Evolutionary conservation across 495 filamentous ascomycete species (phyloP).

Genomic region (Clavariopsis aquatica): DNA sequence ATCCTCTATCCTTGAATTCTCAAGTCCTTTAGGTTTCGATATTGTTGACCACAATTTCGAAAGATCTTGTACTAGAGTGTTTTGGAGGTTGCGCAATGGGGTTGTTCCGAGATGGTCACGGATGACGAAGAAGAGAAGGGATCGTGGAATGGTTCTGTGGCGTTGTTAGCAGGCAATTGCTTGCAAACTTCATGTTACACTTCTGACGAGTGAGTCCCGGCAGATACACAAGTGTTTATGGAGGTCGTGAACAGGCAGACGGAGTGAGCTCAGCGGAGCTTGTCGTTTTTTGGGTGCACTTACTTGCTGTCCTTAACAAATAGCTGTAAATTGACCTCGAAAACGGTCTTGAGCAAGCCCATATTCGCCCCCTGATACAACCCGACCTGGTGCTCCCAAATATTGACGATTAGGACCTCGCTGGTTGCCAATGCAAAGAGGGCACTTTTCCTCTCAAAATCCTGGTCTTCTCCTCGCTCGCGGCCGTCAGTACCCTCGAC

Average conservation of each 20-base stretch:
- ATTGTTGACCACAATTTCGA: conserved; percentile 87
- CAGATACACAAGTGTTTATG: too few species aligned
- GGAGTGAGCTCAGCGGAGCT: too few species aligned
- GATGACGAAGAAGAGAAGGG: conserved; percentile 97
- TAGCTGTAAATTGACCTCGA: conserved; percentile 95
- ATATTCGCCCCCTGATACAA: conserved; percentile 98
- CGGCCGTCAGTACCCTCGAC: conserved; percentile 97
- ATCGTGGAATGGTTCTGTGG: conserved; percentile 77
- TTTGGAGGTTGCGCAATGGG: conserved; percentile 81
- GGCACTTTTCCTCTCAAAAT: conserved; percentile 97
- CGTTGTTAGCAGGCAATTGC: conserved; percentile 25
- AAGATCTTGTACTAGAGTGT: conserved; percentile 87
- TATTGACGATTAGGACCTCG: conserved; percentile 97
- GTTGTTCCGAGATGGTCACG: conserved; percentile 93
- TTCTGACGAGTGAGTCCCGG: too few species aligned
- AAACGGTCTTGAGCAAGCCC: conserved; percentile 96
- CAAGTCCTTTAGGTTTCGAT: conserved; percentile 84
- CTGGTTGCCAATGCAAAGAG: conserved; percentile 96
- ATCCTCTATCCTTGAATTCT: conserved; percentile 85
- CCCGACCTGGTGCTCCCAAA: conserved; percentile 99
- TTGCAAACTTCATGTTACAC: not conserved
- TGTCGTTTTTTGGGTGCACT: conserved; percentile 37
- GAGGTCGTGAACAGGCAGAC: too few species aligned
- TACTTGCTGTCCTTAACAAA: conserved; percentile 94
- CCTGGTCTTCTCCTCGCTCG: conserved; percentile 95